These are phyloP conservation scores for Fusarium pseudonygamai DNA, from an alignment of 2,329 filamentous ascomycete species.

Conservation along the genomic window DNA sequence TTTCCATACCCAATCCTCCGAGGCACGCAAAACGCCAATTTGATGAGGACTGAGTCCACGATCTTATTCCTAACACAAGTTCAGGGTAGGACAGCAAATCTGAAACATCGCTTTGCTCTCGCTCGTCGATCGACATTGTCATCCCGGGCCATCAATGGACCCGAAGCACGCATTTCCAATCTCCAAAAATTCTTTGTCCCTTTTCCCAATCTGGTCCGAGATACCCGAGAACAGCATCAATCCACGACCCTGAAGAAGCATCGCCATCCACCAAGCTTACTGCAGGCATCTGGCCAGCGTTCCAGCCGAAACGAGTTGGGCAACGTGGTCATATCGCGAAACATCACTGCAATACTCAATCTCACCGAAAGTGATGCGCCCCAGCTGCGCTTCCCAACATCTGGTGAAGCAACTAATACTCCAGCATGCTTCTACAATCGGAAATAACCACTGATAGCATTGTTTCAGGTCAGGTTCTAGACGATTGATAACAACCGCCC, in stretches of 20 bases:
- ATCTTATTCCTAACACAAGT: accelerated
- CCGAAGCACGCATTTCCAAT: neutral
- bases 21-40: too few species aligned
- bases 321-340: accelerated
- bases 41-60: accelerated
- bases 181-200: neutral
- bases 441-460: neutral
- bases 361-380: too few species aligned
- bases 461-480: neutral
- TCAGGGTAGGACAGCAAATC: neutral
- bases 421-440: accelerated
- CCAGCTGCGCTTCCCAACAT: accelerated
- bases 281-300: neutral
- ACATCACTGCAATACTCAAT: too few species aligned
- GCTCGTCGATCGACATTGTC: neutral
- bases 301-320: too few species aligned
- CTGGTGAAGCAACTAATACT: neutral
- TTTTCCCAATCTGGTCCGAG: neutral
- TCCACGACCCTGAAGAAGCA: neutral
- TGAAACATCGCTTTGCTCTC: neutral
- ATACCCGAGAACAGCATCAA: neutral
- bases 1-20: too few species aligned
- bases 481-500: neutral
- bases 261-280: accelerated
- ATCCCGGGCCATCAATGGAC: neutral